Conservation (phyloP, 2,329 filamentous ascomycete genomes). For the Remersonia thermophila region DNA sequence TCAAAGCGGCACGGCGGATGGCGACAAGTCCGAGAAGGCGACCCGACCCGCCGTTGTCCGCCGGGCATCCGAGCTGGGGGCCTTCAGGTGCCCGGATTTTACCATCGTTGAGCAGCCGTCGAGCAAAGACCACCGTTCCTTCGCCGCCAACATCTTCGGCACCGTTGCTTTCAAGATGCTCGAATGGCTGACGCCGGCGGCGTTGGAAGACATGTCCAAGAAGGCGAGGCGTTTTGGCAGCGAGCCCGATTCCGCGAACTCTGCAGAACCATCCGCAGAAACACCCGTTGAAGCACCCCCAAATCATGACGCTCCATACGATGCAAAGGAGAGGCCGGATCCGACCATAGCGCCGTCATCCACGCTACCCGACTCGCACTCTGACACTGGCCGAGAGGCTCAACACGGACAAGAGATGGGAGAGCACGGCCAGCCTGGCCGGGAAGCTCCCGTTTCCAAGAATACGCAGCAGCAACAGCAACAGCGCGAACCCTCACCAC, state of each 20-base stretch:
- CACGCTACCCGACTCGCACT: neutral
- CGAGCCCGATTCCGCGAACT: constrained; percentile 12
- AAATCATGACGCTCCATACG: neutral
- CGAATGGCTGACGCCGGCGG: constrained; percentile 54
- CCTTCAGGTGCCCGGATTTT: constrained; percentile 20
- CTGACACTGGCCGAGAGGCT: neutral
- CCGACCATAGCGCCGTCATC: neutral
- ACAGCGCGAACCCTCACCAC: constrained; percentile 6
- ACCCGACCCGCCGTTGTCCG: constrained; percentile 1
- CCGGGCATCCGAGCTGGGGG: constrained; percentile 3
- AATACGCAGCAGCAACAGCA: constrained; percentile 5
- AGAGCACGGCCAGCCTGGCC: constrained; percentile 2
- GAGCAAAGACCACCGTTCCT: constrained; percentile 46
- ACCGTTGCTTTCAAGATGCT: constrained; percentile 58
- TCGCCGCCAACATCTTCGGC: constrained; percentile 51
- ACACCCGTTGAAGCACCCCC: neutral
- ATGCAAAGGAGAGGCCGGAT: too few species aligned
- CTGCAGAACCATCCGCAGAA: too few species aligned
- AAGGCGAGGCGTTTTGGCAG: constrained; percentile 24
- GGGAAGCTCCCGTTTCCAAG: constrained; percentile 1
- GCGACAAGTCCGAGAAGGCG: constrained; percentile 3
- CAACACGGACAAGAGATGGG: neutral
- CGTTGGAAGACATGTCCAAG: constrained; percentile 36
- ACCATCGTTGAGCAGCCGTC: constrained; percentile 33
- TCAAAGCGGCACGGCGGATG: constrained; percentile 1